Base-by-base conservation (phyloP, 2,329 filamentous ascomycete genomes). In the Aotearoamyces nothofagi region DNA sequence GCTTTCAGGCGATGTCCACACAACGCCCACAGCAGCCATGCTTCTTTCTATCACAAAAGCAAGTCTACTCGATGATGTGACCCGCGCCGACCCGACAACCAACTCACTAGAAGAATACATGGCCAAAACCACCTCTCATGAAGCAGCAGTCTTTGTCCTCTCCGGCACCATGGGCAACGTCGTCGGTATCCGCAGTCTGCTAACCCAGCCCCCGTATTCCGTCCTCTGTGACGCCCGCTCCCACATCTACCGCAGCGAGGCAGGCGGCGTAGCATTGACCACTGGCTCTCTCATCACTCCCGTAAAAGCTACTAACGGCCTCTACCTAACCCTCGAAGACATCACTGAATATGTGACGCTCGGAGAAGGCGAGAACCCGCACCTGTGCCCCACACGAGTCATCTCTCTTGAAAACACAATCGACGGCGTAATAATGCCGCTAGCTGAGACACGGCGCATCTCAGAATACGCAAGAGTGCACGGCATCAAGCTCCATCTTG, bases 91-190 rank as follows among this genome's bases (percentile, higher is more conserved):
- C 44, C 60, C 66, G 1, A 81, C 75, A 0, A 92, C 84, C 2
- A 69, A 66, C 22, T 61, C 67, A 13, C 67, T 93, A 17, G 78
- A 92, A 49, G 55, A 62, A 25, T 74, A 78, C 48, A 64, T 87
- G 27, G 78, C 81, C 12, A 51, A 64, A 22, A 61, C 90, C 3
- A 4, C n/a, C 5, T n/a, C 72, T 41, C 82, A 90, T 41, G 76
- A 83, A 42, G 71, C 71, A 7, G 77, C 68, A 0, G 59, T 92
- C 4, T 69, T 92, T 26, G 79, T 92, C 28, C 61, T 87, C 33
- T 84, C 79, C 0, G 84, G 84, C 3, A 92, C 82, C 5, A 92
- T 92, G 82, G 82, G 81, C 24, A 92, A 92, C 54, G 82, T 92
- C 49, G 60, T 92, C n/a, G 72, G 76, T 1, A 63, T 92, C 27